These are phyloP conservation scores for Dothideomycetidae sp. DNA, from an alignment of 2,329 filamentous ascomycete genomes.

Conservation along the genomic window DNA sequence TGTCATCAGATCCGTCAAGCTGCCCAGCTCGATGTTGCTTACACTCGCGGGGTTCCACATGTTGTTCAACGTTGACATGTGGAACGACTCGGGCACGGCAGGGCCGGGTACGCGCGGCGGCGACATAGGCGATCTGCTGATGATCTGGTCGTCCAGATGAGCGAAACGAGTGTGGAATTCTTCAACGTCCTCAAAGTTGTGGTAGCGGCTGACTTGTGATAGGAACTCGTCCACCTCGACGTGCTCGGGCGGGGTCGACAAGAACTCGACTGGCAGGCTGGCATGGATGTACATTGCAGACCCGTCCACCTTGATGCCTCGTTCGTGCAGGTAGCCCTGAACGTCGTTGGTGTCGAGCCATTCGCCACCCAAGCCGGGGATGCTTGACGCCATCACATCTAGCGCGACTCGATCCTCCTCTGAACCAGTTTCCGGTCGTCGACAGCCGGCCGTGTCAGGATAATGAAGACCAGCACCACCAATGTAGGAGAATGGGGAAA, in stretches of 20 bases:
- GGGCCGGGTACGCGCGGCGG: not conserved
- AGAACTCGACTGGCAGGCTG: slow-evolving; percentile 33
- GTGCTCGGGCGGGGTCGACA: slow-evolving; percentile 3
- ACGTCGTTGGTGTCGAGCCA: slow-evolving; percentile 69
- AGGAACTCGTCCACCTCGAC: not conserved
- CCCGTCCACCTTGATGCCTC: slow-evolving; percentile 48
- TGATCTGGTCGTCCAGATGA: slow-evolving; percentile 11
- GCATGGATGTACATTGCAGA: slow-evolving; percentile 46
- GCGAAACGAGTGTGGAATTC: slow-evolving; percentile 12
- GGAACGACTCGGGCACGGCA: slow-evolving; percentile 1
- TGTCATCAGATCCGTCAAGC: slow-evolving; percentile 3
- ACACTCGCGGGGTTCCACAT: slow-evolving; percentile 4
- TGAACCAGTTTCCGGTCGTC: not conserved
- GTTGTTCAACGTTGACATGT: not conserved
- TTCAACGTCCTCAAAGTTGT: slow-evolving; percentile 10
- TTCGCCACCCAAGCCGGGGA: slow-evolving; percentile 54
- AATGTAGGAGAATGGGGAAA: slow-evolving; percentile 48
- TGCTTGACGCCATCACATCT: slow-evolving; percentile 29
- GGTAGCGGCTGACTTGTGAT: not conserved
- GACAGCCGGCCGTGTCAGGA: slow-evolving; percentile 10
- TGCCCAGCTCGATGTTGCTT: slow-evolving; percentile 6
- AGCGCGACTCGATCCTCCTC: slow-evolving; percentile 15
- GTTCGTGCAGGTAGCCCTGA: slow-evolving; percentile 54
- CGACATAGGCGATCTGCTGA: slow-evolving; percentile 1
- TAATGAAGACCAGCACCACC: slow-evolving; percentile 58